These are phyloP conservation scores for Sporobolus alterniflorus DNA, from an alignment of 202 grass and related monocot genomes.

Conservation along the genomic window DNA sequence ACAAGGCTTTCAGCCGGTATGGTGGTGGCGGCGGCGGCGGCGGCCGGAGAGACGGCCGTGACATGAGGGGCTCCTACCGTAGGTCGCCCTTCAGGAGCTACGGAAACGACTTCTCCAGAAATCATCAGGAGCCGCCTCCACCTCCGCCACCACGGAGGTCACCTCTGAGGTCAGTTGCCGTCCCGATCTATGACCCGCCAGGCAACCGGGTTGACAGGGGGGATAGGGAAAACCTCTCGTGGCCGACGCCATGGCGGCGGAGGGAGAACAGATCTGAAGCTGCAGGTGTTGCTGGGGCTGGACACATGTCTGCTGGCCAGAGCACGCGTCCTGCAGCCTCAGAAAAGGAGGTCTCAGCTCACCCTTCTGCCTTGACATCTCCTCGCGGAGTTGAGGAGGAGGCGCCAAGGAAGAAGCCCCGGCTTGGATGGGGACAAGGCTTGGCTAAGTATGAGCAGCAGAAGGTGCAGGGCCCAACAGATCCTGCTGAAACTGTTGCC, in stretches of 20 bases:
- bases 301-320: constrained; percentile 32
- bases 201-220: constrained; percentile 45
- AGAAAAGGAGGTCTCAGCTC: constrained; percentile 50
- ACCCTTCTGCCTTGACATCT: not conserved
- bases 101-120: constrained; percentile 47
- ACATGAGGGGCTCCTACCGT: constrained; percentile 66
- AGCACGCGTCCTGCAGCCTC: constrained; percentile 9
- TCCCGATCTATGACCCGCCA: constrained; percentile 58
- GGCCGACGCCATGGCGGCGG: constrained; percentile 50
- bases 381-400: constrained; percentile 55
- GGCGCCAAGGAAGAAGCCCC: constrained; percentile 75
- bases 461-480: constrained; percentile 68
- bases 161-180: constrained; percentile 73
- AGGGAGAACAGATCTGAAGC: constrained; percentile 61
- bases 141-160: constrained; percentile 50
- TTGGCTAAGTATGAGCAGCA: constrained; percentile 97
- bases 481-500: constrained; percentile 36
- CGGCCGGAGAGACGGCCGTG: constrained; percentile 56
- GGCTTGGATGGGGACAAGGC: constrained; percentile 98
- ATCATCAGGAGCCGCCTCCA: constrained; percentile 49
- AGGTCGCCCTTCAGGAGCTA: constrained; percentile 61
- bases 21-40: constrained; percentile 43
- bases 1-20: constrained; percentile 56
- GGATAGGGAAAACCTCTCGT: constrained; percentile 53
- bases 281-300: constrained; percentile 24